These are phyloP conservation scores for Globisporangium iwayamae DNA, from an alignment of 352 stramenopile genomes.

Conservation along the genomic window DNA sequence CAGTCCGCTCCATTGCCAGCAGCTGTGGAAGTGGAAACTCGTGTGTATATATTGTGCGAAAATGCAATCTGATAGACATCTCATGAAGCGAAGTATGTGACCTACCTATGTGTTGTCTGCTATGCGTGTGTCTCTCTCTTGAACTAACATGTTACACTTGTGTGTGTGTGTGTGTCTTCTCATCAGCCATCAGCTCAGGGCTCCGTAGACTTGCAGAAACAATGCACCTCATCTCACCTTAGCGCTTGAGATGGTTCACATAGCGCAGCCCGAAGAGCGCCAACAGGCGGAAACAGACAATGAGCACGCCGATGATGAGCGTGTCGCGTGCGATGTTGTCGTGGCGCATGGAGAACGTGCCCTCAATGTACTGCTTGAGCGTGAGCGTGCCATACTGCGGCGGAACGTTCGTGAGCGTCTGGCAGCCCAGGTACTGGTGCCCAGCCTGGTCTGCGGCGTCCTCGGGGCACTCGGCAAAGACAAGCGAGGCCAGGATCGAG, in stretches of 20 bases:
- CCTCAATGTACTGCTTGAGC: conserved; percentile 40
- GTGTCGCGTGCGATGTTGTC: conserved; percentile 29
- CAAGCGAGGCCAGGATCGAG: conserved; percentile 28
- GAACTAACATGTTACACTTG: too few relatives aligned
- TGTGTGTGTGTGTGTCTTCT: neutral
- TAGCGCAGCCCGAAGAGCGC: conserved; percentile 47
- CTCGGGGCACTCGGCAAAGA: conserved; percentile 37
- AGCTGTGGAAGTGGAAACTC: too few relatives aligned
- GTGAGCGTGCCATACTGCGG: conserved; percentile 26
- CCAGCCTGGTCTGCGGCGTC: conserved; percentile 5
- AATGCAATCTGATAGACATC: neutral
- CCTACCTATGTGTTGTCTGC: too few relatives aligned
- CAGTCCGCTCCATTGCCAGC: too few relatives aligned
- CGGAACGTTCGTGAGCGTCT: conserved; percentile 25
- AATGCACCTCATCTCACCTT: neutral
- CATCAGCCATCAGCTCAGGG: too few relatives aligned
- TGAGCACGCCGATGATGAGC: conserved; percentile 32
- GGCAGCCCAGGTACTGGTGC: conserved; percentile 24
- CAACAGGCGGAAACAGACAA: conserved; percentile 41
- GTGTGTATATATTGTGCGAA: neutral
- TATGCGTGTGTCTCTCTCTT: neutral
- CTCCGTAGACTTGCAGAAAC: too few relatives aligned
- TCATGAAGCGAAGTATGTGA: too few relatives aligned
- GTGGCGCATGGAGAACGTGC: conserved; percentile 32
- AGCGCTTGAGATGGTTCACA: conserved; percentile 51